Base-by-base conservation (phyloP, 1,284 basidiomycete species). In the Marasmius sp. region DNA sequence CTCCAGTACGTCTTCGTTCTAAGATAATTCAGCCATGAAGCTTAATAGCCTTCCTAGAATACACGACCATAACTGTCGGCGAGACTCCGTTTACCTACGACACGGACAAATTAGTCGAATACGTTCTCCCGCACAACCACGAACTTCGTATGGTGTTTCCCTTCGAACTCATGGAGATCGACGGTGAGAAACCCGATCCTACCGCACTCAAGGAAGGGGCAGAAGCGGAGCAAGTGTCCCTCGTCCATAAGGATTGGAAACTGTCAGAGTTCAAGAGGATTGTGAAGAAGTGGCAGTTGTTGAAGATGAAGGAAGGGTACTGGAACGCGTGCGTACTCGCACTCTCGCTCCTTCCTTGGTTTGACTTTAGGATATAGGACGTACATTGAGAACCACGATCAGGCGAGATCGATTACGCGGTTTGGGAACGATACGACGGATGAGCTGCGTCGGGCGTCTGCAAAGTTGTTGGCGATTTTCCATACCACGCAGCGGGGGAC, bases 121-220 rank as follows among this genome's bases (percentile, higher is more conserved):
- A 91, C 69, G 87, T 87, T 18, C 78, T 86, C 6, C 87, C 88
- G 0, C 69, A 67, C 18, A 84, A 85, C 67, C 81, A 86, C 64
- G 87, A 91, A 71, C 81, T 92, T 27, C 80, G 90, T 68, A 86
- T 85, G 82, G 80, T 86, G 47, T 89, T 90, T 72, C 78, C 84
- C n/a, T 89, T 89, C 66, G 85, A 88, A 59, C 67, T 85, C 59
- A 85, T 85, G 76, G 84, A 85, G 62, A 66, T 89, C 53, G 87
- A 86, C 70, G 74, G 75, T 11, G 78, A 77, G 20, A 68, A 67
- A 34, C 70, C 68, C 16, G 66, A 47, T 47, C 45, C 45, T n/a
- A 47, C 11, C 16, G n/a, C n/a, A 6, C 16, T 7, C 37, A 12
- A 27, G 39, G 41, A 36, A 16, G 43, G 18, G 56, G 51, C 22